Evolutionary conservation across 371 early-diverging fungal genomes (phyloP), one percentile per base, ranked within the genome.

Genomic region (Choanephora cucurbitarum): DNA sequence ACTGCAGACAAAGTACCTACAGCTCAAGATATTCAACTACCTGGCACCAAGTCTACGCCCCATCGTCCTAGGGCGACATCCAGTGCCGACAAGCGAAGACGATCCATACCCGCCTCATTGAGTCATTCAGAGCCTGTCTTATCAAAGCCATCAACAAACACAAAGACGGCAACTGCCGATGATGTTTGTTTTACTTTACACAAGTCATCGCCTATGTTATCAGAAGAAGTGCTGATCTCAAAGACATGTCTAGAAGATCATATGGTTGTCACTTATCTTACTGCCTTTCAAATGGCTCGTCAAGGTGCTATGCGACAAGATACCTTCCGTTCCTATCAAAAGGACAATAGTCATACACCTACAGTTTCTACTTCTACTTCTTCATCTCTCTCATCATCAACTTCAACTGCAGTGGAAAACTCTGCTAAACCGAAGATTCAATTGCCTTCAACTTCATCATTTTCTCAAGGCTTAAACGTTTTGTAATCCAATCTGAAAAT

Each of bases 241-340:
- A 71, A 73, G 46, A 73, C 79, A 0, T 79, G 76, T 42, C 52
- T 79, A 1, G 76, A 79, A 46, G 79, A 79, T 34, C 79, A 79
- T 62, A 69, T 70, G 76, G 65, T 79, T 15, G 73, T 79, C 6
- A 79, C 74, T 23, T 79, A 79, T 52, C 55, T 79, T 28, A 73
- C 66, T 17, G 75, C 76, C 7, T 72, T 75, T 17, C 76, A 75
- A 47, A 65, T 58, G 23, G 79, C 60, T 8, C 60, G 74, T 7
- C 68, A 73, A 39, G 69, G 69, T 31, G 70, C 76, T 46, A 73
- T 75, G 72, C 73, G 70, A 31, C 64, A 59, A 37, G 49, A 40
- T 19, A 40, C 57, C 7, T 51, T 34, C n/a, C 37, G 46, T 11
- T 14, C 13, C 10, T 41, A 18, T 3, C 37, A 50, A 3, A 40